Evolutionary conservation across 2,329 filamentous ascomycete species (phyloP).

Genomic region (Venturia pyrina): DNA sequence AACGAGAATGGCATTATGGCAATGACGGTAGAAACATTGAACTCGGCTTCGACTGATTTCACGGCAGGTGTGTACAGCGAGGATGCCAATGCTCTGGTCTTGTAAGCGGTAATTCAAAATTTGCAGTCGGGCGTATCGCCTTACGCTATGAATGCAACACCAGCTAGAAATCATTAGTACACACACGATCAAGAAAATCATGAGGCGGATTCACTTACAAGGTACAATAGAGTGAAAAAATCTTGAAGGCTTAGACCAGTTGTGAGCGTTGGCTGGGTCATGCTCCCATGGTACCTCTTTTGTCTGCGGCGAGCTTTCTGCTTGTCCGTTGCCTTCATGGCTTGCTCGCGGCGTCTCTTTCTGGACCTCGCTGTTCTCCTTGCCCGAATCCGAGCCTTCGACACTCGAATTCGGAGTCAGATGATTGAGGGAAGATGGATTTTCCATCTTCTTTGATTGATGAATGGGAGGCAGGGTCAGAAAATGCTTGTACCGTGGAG

Average conservation of each 20-base stretch:
- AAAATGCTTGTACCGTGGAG: too few species aligned
- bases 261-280: constrained; percentile 13
- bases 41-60: constrained; percentile 13
- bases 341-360: neutral
- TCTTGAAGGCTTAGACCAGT: constrained; percentile 7
- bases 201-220: neutral
- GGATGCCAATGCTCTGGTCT: constrained; percentile 10
- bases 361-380: neutral
- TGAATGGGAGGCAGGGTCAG: neutral
- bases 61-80: constrained; percentile 12
- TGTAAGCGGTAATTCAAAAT: neutral
- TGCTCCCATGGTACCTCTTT: constrained; percentile 2
- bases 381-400: neutral
- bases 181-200: neutral
- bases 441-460: neutral
- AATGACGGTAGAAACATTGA: constrained; percentile 16
- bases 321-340: neutral
- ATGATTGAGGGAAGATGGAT: neutral
- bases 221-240: constrained; percentile 6
- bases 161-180: neutral
- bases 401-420: neutral
- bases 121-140: neutral
- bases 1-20: constrained; percentile 18
- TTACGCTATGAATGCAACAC: constrained; percentile 12
- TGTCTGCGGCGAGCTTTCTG: neutral